Evolutionary conservation across 1,284 basidiomycete genomes (phyloP).

Genomic region (Apiotrichum veenhuisii): DNA sequence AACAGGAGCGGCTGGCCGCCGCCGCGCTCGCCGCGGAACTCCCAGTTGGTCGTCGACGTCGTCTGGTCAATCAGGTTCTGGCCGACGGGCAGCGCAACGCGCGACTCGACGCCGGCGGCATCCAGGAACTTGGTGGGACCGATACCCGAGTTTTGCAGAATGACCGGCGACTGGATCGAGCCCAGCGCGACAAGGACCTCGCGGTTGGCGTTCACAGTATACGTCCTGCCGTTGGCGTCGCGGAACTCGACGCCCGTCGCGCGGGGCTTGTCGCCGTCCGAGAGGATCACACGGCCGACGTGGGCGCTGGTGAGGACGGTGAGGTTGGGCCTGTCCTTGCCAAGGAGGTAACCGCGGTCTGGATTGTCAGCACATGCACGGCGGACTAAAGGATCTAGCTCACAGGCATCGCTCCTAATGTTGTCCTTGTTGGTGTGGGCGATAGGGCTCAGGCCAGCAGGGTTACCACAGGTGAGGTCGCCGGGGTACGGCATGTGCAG

Average conservation of each 20-base stretch:
- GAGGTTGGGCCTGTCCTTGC: constrained; percentile 30
- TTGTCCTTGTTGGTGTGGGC: constrained; percentile 29
- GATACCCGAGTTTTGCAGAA: constrained; percentile 52
- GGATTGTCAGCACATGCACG: no score
- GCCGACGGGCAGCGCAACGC: constrained; percentile 45
- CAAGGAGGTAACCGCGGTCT: constrained; percentile 37
- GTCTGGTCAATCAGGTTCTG: constrained; percentile 51
- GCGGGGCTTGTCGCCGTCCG: constrained; percentile 18
- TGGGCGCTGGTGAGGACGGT: constrained; percentile 37
- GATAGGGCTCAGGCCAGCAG: constrained; percentile 31
- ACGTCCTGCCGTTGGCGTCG: constrained; percentile 26
- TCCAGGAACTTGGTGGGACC: constrained; percentile 41
- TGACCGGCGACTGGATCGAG: constrained; percentile 48
- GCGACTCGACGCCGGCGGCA: constrained; percentile 34
- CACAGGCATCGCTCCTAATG: constrained; percentile 34
- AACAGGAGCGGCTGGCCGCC: constrained; percentile 30
- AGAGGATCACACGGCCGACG: constrained; percentile 34
- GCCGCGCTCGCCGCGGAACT: constrained; percentile 15
- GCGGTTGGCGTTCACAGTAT: constrained; percentile 37
- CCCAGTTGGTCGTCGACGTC: constrained; percentile 35
- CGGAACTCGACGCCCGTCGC: constrained; percentile 37
- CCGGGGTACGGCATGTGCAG: constrained; percentile 30
- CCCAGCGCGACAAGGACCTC: constrained; percentile 52
- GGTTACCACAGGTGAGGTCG: constrained; percentile 40
- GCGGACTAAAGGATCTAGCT: no score